These are phyloP conservation scores for Fusarium scirpi DNA, from an alignment of 2,329 filamentous ascomycete species.

Conservation along the genomic window DNA sequence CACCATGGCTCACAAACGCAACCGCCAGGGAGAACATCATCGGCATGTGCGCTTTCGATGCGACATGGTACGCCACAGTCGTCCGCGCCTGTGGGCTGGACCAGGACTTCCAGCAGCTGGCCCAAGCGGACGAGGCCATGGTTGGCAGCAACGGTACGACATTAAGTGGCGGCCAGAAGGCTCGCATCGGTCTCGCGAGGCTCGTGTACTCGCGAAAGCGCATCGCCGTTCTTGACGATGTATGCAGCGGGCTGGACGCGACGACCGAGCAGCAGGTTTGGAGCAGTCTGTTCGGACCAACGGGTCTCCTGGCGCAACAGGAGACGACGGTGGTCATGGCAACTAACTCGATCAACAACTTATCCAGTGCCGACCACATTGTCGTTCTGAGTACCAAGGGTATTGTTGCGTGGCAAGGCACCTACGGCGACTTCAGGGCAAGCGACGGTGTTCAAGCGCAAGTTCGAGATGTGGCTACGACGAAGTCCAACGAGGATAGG, in stretches of 20 bases:
- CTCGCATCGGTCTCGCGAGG: conserved; percentile 14
- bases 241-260: conserved; percentile 12
- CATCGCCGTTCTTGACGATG: conserved; percentile 12
- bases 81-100: conserved; percentile 4
- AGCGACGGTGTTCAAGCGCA: conserved; percentile 8
- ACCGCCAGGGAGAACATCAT: conserved; percentile 56
- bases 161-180: conserved; percentile 12
- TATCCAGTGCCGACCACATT: conserved; percentile 9
- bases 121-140: conserved; percentile 1
- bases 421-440: conserved; percentile 7
- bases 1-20: conserved; percentile 57
- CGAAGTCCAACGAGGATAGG: conserved; percentile 4
- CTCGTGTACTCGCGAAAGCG: conserved; percentile 6
- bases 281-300: conserved; percentile 9
- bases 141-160: conserved; percentile 11
- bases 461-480: conserved; percentile 10
- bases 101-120: conserved; percentile 10
- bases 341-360: conserved; percentile 14
- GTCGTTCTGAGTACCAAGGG: conserved; percentile 11
- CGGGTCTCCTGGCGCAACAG: conserved; percentile 7
- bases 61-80: conserved; percentile 49
- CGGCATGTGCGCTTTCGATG: conserved; percentile 47
- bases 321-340: conserved; percentile 11
- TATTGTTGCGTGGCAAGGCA: conserved; percentile 11
- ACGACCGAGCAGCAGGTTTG: conserved; percentile 8